Conservation (phyloP, 768 basidiomycete species). For the Mycena kentingensis region DNA sequence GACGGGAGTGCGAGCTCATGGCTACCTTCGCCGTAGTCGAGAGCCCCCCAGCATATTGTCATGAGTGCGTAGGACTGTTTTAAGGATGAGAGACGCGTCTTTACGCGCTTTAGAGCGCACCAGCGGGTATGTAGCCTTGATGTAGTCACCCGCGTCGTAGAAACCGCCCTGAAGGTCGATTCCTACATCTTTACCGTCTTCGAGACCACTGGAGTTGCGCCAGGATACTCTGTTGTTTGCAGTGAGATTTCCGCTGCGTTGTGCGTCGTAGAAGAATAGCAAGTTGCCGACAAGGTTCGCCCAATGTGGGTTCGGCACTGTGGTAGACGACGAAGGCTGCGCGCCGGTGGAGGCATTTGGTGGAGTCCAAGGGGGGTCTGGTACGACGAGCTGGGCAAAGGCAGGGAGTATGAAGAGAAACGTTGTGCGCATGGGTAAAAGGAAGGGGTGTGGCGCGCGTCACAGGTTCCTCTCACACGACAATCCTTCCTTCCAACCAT, state of each 20-base stretch:
- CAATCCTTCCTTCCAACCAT: constrained; percentile 24
- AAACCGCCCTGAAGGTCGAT: constrained; percentile 85
- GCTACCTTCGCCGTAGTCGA: constrained; percentile 77
- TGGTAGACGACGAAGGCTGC: constrained; percentile 38
- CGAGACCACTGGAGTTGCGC: constrained; percentile 79
- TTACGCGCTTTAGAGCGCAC: constrained; percentile 39
- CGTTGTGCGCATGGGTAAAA: constrained; percentile 27
- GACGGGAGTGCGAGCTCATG: not conserved
- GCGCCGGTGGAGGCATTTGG: constrained; percentile 61
- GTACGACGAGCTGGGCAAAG: constrained; percentile 62
- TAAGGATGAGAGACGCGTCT: constrained; percentile 5
- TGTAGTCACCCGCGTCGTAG: constrained; percentile 93
- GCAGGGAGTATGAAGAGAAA: constrained; percentile 31
- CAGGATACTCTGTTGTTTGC: constrained; percentile 74
- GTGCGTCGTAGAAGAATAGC: constrained; percentile 90
- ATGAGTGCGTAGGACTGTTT: constrained; percentile 75
- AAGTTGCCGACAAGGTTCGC: constrained; percentile 75
- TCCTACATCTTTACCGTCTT: constrained; percentile 74
- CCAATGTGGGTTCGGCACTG: constrained; percentile 77
- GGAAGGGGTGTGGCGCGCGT: constrained; percentile 11
- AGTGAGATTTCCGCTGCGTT: constrained; percentile 78
- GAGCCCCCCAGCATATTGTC: constrained; percentile 89
- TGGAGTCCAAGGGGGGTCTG: constrained; percentile 65
- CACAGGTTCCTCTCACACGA: not conserved
- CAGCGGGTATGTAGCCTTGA: constrained; percentile 85